phyloP scores from a whole-genome alignment of 139 green algal genomes.

The Coccomyxa sp. region DNA sequence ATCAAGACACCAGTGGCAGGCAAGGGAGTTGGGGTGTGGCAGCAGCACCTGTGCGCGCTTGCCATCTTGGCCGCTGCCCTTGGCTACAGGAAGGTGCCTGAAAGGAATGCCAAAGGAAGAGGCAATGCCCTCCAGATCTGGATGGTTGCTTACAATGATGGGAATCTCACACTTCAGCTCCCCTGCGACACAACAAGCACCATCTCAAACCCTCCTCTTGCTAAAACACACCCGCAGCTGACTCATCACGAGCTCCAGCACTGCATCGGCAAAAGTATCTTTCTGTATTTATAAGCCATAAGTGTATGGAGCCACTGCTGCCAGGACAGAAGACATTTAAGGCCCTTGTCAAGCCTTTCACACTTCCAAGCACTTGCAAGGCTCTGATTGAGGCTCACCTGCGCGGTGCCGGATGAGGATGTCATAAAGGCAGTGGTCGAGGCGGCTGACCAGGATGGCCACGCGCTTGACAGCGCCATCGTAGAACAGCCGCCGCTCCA shows the following conservation, averaged over 20 bases:
- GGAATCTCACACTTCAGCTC: slow-evolving; percentile 67
- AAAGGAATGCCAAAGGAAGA: slow-evolving; percentile 62
- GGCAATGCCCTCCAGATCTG: slow-evolving; percentile 53
- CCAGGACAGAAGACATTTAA: neutral
- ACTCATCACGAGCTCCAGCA: neutral
- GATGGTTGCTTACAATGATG: slow-evolving; percentile 73
- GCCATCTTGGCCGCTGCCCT: slow-evolving; percentile 3
- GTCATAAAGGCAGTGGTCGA: slow-evolving; percentile 79
- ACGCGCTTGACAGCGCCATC: slow-evolving; percentile 47
- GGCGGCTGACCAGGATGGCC: slow-evolving; percentile 42
- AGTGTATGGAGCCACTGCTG: neutral
- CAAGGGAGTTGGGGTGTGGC: no score
- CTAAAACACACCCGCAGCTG: neutral
- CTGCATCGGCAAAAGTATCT: neutral
- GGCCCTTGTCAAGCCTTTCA: no score
- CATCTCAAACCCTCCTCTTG: neutral
- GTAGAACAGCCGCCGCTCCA: slow-evolving; percentile 64
- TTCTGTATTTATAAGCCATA: neutral
- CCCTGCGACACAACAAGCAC: neutral
- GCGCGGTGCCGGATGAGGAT: slow-evolving; percentile 62
- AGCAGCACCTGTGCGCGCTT: neutral
- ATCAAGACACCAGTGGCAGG: no score
- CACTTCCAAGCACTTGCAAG: neutral
- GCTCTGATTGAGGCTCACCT: neutral
- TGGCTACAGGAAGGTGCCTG: slow-evolving; percentile 40